These are phyloP conservation scores for Rhytidiadelphus loreus DNA, from an alignment of 225 moss, liverwort and hornwort genomes.

Conservation along the genomic window DNA sequence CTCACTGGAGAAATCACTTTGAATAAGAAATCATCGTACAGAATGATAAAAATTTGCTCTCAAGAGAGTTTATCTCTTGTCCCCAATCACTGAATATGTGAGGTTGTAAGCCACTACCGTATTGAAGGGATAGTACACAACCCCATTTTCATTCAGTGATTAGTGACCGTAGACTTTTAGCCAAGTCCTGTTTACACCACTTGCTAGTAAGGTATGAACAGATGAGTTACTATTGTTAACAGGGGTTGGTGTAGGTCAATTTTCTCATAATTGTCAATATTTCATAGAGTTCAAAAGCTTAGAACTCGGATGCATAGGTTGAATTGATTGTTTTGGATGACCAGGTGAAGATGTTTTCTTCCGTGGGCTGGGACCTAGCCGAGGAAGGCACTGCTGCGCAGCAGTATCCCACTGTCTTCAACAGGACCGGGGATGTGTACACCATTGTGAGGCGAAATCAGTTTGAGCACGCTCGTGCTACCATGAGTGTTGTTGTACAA, in stretches of 20 bases:
- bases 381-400: constrained; percentile 16
- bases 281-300: background rate
- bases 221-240: background rate
- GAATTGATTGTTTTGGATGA: background rate
- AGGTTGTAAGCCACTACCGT: background rate
- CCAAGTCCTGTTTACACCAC: background rate
- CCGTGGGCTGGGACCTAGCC: constrained; percentile 53
- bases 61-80: background rate
- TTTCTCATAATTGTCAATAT: background rate
- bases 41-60: background rate
- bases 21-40: background rate
- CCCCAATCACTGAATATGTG: background rate
- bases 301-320: background rate
- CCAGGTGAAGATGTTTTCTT: constrained; percentile 74
- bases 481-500: constrained; percentile 61
- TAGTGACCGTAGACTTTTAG: background rate
- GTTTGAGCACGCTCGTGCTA: constrained; percentile 58
- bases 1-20: background rate
- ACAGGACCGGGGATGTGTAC: constrained; percentile 17
- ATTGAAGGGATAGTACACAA: background rate
- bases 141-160: background rate
- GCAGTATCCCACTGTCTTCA: constrained; percentile 4
- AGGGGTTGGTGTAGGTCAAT: background rate
- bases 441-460: constrained; percentile 40
- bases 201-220: background rate